Conservation (phyloP, 306 rosid genomes). For the Luffa acutangula region DNA sequence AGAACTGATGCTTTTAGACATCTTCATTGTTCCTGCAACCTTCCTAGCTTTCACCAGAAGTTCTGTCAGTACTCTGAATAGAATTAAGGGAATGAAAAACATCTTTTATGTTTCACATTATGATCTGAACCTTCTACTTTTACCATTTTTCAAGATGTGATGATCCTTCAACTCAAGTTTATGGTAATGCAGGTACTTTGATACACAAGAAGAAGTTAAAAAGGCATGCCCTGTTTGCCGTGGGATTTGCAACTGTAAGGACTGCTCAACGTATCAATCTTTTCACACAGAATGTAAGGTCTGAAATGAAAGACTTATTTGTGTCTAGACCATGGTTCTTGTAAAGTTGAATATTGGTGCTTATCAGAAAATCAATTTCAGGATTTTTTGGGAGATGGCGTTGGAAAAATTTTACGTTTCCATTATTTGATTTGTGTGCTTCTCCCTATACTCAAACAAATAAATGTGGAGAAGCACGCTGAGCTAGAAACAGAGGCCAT, state of each 20-base stretch:
- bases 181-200: conserved; percentile 46
- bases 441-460: conserved; percentile 78
- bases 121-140: background rate
- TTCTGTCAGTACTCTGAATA: background rate
- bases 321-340: conserved; percentile 14
- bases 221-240: conserved; percentile 92
- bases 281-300: conserved; percentile 89
- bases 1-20: background rate
- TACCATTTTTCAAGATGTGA: background rate
- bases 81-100: background rate
- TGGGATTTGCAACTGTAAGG: conserved; percentile 79
- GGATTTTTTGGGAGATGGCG: conserved; percentile 57
- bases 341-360: conserved; percentile 22
- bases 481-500: conserved; percentile 66
- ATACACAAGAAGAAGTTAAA: conserved; percentile 72
- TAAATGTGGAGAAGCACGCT: conserved; percentile 49
- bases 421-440: conserved; percentile 85
- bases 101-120: background rate
- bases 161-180: conserved; percentile 2
- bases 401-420: conserved; percentile 53
- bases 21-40: background rate
- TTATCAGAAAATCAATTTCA: conserved; percentile 29
- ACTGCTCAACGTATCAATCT: conserved; percentile 56
- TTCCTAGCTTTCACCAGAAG: background rate
- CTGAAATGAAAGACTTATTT: conserved; percentile 45